Percentiles rank a stretch among this genome's conserved stretches.
These are phyloP conservation scores for Camelina neglecta DNA, from an alignment of 345 rosid species.

Conservation along the genomic window DNA sequence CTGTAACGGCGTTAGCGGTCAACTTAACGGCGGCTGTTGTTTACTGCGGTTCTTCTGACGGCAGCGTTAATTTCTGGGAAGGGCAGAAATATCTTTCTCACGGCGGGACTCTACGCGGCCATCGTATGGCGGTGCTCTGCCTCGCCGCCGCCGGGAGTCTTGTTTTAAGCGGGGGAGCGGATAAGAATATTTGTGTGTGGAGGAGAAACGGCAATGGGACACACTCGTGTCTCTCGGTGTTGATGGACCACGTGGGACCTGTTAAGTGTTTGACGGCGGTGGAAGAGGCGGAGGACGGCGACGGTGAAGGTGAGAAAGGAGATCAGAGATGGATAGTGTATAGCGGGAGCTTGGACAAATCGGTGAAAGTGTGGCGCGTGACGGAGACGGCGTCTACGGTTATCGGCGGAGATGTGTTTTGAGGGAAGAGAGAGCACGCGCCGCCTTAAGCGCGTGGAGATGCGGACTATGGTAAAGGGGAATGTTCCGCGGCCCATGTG, in stretches of 20 bases:
- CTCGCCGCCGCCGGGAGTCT: slow-evolving; percentile 61
- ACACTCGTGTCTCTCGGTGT: slow-evolving; percentile 65
- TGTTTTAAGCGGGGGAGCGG: slow-evolving; percentile 91
- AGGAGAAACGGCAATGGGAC: slow-evolving; percentile 51
- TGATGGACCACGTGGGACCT: slow-evolving; percentile 83
- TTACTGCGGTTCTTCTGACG: slow-evolving; percentile 78
- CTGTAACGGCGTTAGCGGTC: slow-evolving; percentile 80
- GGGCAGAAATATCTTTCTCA: slow-evolving; percentile 57
- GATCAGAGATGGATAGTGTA: slow-evolving; percentile 67
- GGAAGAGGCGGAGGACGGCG: slow-evolving; percentile 53
- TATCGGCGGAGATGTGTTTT: slow-evolving; percentile 8
- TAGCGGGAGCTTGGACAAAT: slow-evolving; percentile 85
- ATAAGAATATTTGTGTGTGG: slow-evolving; percentile 83
- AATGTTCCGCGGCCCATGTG: slow-evolving; percentile 39
- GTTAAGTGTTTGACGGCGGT: slow-evolving; percentile 83
- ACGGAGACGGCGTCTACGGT: slow-evolving; percentile 46
- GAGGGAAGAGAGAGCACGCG: slow-evolving; percentile 5
- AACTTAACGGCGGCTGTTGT: slow-evolving; percentile 51
- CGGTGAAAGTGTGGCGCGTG: slow-evolving; percentile 92
- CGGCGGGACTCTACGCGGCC: slow-evolving; percentile 74
- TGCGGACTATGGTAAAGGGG: background rate
- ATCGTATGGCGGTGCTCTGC: slow-evolving; percentile 72
- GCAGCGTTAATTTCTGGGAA: slow-evolving; percentile 74
- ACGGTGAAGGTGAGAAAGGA: background rate
- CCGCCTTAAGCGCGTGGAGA: slow-evolving; percentile 24